Evolutionary conservation across 2,329 filamentous ascomycete genomes (phyloP).

Genomic region (Sphaerostilbella broomeana): DNA sequence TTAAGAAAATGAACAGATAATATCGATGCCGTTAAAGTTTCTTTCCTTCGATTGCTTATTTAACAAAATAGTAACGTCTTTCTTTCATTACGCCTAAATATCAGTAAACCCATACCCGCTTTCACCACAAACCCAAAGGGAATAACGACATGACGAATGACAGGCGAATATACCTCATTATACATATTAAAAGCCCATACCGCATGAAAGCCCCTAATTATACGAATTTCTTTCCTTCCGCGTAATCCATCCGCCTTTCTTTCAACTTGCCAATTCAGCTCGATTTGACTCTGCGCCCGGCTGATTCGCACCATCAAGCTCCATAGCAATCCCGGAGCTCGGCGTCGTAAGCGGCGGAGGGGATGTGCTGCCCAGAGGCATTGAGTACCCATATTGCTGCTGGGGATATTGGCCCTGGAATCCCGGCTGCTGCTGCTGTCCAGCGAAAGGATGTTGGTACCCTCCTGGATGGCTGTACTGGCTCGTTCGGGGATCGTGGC

Average conservation of each 20-base stretch:
- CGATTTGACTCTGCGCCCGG: conserved; percentile 27
- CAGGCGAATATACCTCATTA: conserved; percentile 4
- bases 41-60: too few relatives aligned
- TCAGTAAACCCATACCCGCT: too few relatives aligned
- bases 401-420: conserved; percentile 7
- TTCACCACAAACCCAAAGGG: too few relatives aligned
- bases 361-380: conserved; percentile 16
- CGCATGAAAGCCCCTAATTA: too few relatives aligned
- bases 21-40: too few relatives aligned
- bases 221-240: too few relatives aligned
- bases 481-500: conserved; percentile 20
- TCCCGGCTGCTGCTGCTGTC: conserved; percentile 5
- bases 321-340: conserved; percentile 20
- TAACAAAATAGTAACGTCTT: not conserved
- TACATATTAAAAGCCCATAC: conserved; percentile 1
- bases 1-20: too few relatives aligned
- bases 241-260: not conserved
- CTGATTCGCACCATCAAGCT: conserved; percentile 8
- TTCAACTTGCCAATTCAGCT: conserved; percentile 22
- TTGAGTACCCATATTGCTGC: conserved; percentile 17
- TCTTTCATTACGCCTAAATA: not conserved
- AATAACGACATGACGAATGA: too few relatives aligned
- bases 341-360: conserved; percentile 26
- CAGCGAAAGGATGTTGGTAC: conserved; percentile 6
- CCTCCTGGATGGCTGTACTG: too few relatives aligned